A percentile compares a stretch with the other conserved stretches of the same genome.
Conservation (phyloP, 78 protist genomes). For the Speleostelium caveatum region DNA sequence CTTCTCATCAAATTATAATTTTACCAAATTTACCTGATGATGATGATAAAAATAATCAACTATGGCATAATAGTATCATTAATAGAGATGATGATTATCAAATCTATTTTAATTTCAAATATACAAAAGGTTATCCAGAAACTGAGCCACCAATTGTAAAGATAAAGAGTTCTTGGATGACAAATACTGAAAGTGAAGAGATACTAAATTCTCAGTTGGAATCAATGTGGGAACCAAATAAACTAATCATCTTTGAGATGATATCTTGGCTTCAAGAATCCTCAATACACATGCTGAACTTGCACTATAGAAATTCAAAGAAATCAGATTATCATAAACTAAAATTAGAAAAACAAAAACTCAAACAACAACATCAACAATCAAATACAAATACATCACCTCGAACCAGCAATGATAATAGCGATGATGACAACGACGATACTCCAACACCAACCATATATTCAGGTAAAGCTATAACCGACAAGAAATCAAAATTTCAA, state of each 20-base stretch:
- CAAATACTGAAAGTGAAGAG: not conserved
- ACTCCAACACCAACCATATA: constrained; percentile 55
- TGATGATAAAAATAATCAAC: not conserved
- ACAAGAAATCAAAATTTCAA: constrained; percentile 67
- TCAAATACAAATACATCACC: not conserved
- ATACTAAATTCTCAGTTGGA: not conserved
- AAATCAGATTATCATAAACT: not conserved
- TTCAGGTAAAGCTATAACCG: constrained; percentile 44
- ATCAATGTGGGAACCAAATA: constrained; percentile 14
- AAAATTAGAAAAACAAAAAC: not conserved
- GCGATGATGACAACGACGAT: not conserved
- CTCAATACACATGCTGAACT: not conserved
- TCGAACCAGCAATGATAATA: not conserved
- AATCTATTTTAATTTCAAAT: constrained; percentile 27
- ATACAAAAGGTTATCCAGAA: constrained; percentile 16
- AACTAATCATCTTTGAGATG: constrained; percentile 24
- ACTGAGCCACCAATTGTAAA: constrained; percentile 24
- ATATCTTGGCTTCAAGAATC: constrained; percentile 39
- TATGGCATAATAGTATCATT: not conserved
- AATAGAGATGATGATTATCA: constrained; percentile 24
- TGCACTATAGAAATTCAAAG: constrained; percentile 1
- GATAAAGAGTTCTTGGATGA: constrained; percentile 19
- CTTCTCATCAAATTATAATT: constrained; percentile 3
- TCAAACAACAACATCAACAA: not conserved
- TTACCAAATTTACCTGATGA: not conserved